Percentiles rank a stretch among this genome's conserved stretches.
phyloP scores from a whole-genome alignment of 169 alveolate genomes.

The Plasmodium malariae region DNA sequence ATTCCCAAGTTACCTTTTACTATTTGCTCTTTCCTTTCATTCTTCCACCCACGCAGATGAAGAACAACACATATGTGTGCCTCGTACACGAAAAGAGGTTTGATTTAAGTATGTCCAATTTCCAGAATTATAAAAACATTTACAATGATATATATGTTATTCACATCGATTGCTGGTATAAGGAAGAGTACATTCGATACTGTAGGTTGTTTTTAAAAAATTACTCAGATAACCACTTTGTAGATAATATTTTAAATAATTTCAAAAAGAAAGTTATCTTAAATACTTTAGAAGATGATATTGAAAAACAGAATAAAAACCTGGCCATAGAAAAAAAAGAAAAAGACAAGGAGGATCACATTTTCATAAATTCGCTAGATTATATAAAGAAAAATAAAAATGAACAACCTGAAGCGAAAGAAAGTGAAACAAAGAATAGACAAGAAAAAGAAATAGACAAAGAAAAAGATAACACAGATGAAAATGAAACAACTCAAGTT shows the following conservation, averaged over 20 bases:
- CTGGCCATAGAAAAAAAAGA: slow-evolving; percentile 18
- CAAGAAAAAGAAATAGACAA: neutral
- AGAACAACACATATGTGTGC: slow-evolving; percentile 67
- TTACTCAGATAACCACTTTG: slow-evolving; percentile 48
- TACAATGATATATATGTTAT: slow-evolving; percentile 52
- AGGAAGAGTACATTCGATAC: slow-evolving; percentile 50
- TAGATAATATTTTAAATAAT: slow-evolving; percentile 62
- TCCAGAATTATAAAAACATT: slow-evolving; percentile 63
- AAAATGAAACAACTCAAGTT: too few relatives aligned
- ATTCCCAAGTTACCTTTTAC: neutral
- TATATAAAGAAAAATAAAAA: slow-evolving; percentile 32
- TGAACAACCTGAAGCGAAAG: neutral
- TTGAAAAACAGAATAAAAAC: slow-evolving; percentile 20
- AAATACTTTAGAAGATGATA: slow-evolving; percentile 70
- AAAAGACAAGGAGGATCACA: slow-evolving; percentile 27
- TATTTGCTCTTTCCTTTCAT: neutral
- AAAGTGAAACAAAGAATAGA: neutral
- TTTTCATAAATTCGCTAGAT: slow-evolving; percentile 37
- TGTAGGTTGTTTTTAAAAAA: slow-evolving; percentile 57
- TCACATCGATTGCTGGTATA: slow-evolving; percentile 62
- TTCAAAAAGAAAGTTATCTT: slow-evolving; percentile 67
- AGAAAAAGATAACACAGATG: neutral
- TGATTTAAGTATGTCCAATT: slow-evolving; percentile 9
- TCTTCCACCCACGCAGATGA: slow-evolving; percentile 17
- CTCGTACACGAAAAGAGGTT: slow-evolving; percentile 71